Base-by-base conservation (phyloP, 202 grass and related monocot species). In the Schoenoplectus tabernaemontani region DNA sequence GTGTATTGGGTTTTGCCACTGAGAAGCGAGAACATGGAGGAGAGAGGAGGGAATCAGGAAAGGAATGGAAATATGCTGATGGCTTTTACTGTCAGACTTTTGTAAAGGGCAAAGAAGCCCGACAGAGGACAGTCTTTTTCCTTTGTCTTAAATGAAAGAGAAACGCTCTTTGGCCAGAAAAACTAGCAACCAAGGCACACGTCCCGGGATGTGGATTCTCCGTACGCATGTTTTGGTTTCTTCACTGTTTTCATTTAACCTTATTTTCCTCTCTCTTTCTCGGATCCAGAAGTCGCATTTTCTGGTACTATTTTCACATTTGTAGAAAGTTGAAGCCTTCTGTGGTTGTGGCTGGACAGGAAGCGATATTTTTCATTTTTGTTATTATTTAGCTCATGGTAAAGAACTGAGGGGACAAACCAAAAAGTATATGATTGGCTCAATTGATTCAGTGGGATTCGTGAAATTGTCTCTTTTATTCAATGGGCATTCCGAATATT, bases 71-170 rank as follows among this genome's bases (percentile, higher is more conserved):
- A 74, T 51, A 53, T 74, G 13, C 46, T 53, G 11, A 10, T 50
- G 69, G 11, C n/a, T n/a, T 51, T 73, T 17, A 43, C 13, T 50
- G 69, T 32, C 43, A 74, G 46, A 15, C 68, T 72, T 74, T 36
- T 53, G 70, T 74, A 53, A 32, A 48, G 69, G 20, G 13, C 0
- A 58, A 78, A 78, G 17, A 43, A 32, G 28, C 11, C 75, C 75
- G 75, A 78, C 75, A 78, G 41, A 24, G 6, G 32, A 15, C 24
- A 73, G 44, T 12, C 66, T 71, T 73, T 33, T 51, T 23, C 51
- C 61, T 78, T 78, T 59, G 56, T 59, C 20, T 78, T 78, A 60
- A 59, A 78, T 78, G 19, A 63, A 36, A 74, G 48, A 51, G 48
- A 51, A 51, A n/a, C 2, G 70, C n/a, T n/a, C 46, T 53, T 74